phyloP scores from a whole-genome alignment of 768 basidiomycete genomes.

The Termitomyces sp. region DNA sequence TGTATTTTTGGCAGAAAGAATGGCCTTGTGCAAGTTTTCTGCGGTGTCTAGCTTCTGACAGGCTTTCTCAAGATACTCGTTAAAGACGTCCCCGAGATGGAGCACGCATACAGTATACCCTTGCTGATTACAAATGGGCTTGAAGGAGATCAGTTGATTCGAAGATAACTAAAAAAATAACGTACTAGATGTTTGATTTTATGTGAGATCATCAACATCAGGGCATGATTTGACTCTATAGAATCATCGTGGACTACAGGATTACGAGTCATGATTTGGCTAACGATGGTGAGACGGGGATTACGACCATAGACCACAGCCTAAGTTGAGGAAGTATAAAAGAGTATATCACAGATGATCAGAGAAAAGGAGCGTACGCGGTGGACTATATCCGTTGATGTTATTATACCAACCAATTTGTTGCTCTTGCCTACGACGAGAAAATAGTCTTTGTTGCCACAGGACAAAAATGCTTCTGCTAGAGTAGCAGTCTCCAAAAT shows the following conservation, averaged over 20 bases:
- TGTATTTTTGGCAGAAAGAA: not conserved
- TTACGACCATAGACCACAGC: slow-evolving; percentile 5
- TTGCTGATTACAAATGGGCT: slow-evolving; percentile 1
- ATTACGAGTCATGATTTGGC: slow-evolving; percentile 7
- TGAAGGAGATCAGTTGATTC: not conserved
- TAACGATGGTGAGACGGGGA: not conserved
- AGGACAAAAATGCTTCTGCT: not conserved
- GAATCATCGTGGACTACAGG: not conserved
- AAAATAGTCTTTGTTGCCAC: not conserved
- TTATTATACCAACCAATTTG: slow-evolving; percentile 1
- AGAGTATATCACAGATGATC: not conserved
- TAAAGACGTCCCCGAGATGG: slow-evolving; percentile 2
- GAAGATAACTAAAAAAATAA: not conserved
- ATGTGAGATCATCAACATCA: slow-evolving; percentile 4
- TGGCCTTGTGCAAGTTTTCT: not conserved
- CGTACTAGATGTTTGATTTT: slow-evolving; percentile 6
- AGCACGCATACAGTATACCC: not conserved
- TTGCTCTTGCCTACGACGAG: not conserved
- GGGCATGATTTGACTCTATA: not conserved
- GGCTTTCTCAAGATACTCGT: not conserved
- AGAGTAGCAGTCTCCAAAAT: not conserved
- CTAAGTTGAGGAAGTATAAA: not conserved
- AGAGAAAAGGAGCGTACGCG: not conserved
- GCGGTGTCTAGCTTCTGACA: not conserved
- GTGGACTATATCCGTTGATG: slow-evolving; percentile 6